phyloP scores from a whole-genome alignment of 2,329 filamentous ascomycete genomes.

The Claviceps sp. region DNA sequence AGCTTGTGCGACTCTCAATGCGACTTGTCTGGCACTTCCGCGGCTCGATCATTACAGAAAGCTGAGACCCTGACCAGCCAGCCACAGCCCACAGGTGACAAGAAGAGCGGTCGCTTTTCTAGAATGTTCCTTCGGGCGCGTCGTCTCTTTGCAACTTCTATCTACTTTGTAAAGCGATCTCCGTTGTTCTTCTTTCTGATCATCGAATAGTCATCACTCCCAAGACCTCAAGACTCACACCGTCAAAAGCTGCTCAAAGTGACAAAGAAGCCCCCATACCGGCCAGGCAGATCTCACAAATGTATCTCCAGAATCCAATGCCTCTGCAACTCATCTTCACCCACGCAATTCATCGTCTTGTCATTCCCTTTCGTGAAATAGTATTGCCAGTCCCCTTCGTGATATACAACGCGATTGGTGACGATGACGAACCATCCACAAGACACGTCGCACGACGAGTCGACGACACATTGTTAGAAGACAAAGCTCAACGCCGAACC shows the following conservation, averaged over 20 bases:
- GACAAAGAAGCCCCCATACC: constrained; percentile 26
- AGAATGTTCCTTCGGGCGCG: no score
- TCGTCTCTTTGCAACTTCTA: no score
- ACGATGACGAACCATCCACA: constrained; percentile 45
- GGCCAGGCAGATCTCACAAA: constrained; percentile 24
- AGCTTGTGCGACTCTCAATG: no score
- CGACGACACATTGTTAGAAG: constrained; percentile 13
- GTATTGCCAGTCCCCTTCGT: constrained; percentile 11
- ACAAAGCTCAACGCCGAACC: constrained; percentile 9
- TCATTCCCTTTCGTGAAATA: constrained; percentile 19
- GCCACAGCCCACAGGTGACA: no score
- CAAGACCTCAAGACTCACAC: background rate
- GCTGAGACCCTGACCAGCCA: no score
- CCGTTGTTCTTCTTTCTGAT: no score
- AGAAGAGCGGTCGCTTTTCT: no score
- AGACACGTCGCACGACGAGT: constrained; percentile 21
- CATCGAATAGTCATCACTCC: no score
- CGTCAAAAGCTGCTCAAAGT: constrained; percentile 23
- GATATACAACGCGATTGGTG: constrained; percentile 36
- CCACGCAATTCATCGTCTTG: constrained; percentile 23
- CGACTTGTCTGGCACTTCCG: no score
- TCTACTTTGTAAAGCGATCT: no score
- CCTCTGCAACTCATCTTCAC: constrained; percentile 25
- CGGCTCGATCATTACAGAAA: no score
- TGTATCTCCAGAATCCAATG: constrained; percentile 40